Evolutionary conservation across 345 rosid species (phyloP).

Genomic region (Salix suchowensis): DNA sequence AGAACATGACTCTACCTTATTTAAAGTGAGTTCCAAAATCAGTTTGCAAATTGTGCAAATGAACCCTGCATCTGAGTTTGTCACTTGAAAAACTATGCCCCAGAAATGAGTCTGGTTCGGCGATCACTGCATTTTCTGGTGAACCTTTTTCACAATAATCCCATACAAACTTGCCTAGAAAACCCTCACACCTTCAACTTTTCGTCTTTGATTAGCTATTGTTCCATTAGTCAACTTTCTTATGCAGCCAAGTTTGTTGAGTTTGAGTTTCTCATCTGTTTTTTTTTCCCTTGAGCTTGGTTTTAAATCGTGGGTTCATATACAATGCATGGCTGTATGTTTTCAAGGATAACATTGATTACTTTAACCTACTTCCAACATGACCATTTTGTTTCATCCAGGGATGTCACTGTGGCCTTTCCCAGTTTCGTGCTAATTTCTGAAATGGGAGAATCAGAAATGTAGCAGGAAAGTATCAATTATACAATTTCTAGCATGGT

Average conservation of each 20-base stretch:
- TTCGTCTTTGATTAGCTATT: neutral
- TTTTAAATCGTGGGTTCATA: neutral
- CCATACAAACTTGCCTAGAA: neutral
- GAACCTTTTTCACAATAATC: neutral
- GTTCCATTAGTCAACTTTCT: neutral
- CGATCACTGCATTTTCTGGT: neutral
- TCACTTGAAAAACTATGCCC: neutral
- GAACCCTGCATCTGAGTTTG: neutral
- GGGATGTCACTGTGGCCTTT: constrained; percentile 76
- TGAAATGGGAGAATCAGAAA: constrained; percentile 61
- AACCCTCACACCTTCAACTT: neutral
- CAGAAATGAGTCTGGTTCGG: neutral
- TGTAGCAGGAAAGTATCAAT: constrained; percentile 14
- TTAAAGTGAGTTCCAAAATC: constrained; percentile 48
- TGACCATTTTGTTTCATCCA: constrained; percentile 20
- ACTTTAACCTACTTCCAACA: neutral
- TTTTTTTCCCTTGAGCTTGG: neutral
- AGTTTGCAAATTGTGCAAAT: neutral
- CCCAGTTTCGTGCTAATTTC: constrained; percentile 61
- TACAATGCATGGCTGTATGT: neutral
- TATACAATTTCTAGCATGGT: neutral
- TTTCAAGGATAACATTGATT: neutral
- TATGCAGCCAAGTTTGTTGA: neutral
- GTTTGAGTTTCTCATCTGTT: neutral
- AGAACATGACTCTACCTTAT: constrained; percentile 91